Conservation (phyloP, 2,329 filamentous ascomycete species). For the Monosporascus sp. region DNA sequence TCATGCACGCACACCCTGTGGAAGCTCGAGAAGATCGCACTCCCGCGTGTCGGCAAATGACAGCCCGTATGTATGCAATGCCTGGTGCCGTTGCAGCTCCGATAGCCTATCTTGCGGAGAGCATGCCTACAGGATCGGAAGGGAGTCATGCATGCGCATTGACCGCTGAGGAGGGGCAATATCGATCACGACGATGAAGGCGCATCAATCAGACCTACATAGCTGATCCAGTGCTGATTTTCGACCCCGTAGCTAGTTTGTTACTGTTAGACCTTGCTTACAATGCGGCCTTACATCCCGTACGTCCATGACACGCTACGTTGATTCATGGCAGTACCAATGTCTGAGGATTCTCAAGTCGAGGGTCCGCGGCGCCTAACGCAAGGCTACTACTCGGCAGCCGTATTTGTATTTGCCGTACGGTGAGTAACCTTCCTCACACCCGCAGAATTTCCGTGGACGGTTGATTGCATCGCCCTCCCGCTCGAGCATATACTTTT, state of each 20-base stretch:
- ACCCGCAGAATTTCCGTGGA: background rate
- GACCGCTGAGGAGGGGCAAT: background rate
- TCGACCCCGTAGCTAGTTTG: too few species aligned
- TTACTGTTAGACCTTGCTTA: too few species aligned
- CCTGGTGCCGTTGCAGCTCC: constrained; percentile 12
- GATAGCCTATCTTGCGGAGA: constrained; percentile 9
- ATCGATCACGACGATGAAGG: too few species aligned
- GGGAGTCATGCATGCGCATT: constrained; percentile 4
- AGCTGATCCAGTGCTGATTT: too few species aligned
- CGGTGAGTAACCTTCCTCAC: background rate
- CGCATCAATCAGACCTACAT: too few species aligned
- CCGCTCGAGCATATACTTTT: background rate
- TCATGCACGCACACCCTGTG: background rate
- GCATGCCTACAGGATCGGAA: constrained; percentile 18
- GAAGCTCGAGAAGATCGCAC: background rate
- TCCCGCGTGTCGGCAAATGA: background rate
- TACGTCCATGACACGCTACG: too few species aligned
- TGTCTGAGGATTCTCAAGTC: too few species aligned
- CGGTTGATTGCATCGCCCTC: constrained; percentile 14
- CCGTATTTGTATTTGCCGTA: too few species aligned
- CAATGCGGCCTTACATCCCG: too few species aligned
- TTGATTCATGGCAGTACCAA: too few species aligned
- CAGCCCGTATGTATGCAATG: constrained; percentile 2
- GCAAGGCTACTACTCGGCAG: too few species aligned
- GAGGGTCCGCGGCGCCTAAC: too few species aligned